Conservation (phyloP, 73 alveolate genomes). For the Paramecium biaurelia region DNA sequence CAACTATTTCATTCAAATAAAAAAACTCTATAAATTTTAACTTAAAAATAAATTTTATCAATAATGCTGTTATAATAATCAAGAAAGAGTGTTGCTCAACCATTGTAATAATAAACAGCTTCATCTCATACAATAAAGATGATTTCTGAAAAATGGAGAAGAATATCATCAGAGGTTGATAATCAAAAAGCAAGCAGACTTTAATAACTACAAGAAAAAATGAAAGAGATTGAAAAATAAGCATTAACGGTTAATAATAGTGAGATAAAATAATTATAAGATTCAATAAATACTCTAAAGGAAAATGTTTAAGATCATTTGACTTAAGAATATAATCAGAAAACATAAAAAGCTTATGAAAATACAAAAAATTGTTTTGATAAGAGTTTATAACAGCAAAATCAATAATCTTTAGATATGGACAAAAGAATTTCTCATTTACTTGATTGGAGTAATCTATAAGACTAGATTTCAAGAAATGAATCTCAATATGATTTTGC, state of each 20-base stretch:
- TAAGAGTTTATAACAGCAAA: not conserved
- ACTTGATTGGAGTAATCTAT: not conserved
- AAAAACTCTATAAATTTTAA: not conserved
- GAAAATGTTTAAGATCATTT: not conserved
- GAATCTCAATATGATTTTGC: not conserved
- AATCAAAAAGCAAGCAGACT: not conserved
- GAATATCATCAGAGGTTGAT: not conserved
- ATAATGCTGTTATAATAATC: not conserved
- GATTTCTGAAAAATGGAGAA: conserved; percentile 13
- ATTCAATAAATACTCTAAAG: not conserved
- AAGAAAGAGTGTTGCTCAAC: not conserved
- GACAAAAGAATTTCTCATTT: not conserved
- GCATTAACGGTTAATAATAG: not conserved
- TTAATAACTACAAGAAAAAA: not conserved
- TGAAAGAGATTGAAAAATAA: not conserved
- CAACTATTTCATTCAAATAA: not conserved
- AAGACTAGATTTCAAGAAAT: not conserved
- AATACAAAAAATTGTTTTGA: not conserved
- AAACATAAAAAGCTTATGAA: not conserved
- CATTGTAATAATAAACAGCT: not conserved
- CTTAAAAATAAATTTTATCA: not conserved
- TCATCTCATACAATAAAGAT: not conserved
- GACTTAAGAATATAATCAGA: not conserved
- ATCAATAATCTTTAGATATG: not conserved
- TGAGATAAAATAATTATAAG: not conserved